Base-by-base conservation (phyloP, 805 yeast genomes). In the Kregervanrija pseudodelftensis region DNA sequence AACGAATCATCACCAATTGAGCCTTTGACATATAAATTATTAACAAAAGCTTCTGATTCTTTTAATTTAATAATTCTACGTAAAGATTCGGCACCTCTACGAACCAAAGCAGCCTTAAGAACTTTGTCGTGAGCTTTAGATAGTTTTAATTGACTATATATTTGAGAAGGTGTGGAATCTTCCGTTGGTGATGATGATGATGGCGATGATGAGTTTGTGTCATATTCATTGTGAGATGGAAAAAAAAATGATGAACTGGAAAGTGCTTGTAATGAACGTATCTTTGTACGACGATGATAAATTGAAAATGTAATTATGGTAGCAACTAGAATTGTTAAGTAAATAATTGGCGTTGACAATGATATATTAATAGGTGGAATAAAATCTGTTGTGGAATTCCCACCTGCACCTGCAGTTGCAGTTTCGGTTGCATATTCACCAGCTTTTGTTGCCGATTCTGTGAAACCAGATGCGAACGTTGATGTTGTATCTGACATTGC, bases 1-100 rank as follows among this genome's bases (percentile, higher is more conserved):
- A 78, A 84, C 33, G 86, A 69, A 43, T 85, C 95, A 57, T 93
- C 98, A 32, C 97, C 97, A 49, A 93, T 81, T 13, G 89, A 79
- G 0, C 98, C 98, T 43, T 78, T 79, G 59, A 90, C 91, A 61
- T 89, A 90, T 48, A 93, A 69, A 44, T 76, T 70, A 41, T 75
- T 78, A 57, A 88, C 76, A 45, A 73, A 78, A 5, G 82, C 81
- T 62, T 85, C 85, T 49, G 76, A 72, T 60, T 91, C 97, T 60
- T 85, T 83, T 60, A 89, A 68, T 58, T 85, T 84, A 63, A 91
- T 73, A 48, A 93, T 73, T 58, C 96, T 76, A 64, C 95, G 80
- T 45, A 93, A 71, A 10, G 89, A 85, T 66, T 91, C 98, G 8
- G 90, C 84, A n/a, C 95, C 79, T 40, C 79, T 63, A 58, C 77